Evolutionary conservation across 1,284 basidiomycete species (phyloP).

Genomic region (Trametes versicolor): DNA sequence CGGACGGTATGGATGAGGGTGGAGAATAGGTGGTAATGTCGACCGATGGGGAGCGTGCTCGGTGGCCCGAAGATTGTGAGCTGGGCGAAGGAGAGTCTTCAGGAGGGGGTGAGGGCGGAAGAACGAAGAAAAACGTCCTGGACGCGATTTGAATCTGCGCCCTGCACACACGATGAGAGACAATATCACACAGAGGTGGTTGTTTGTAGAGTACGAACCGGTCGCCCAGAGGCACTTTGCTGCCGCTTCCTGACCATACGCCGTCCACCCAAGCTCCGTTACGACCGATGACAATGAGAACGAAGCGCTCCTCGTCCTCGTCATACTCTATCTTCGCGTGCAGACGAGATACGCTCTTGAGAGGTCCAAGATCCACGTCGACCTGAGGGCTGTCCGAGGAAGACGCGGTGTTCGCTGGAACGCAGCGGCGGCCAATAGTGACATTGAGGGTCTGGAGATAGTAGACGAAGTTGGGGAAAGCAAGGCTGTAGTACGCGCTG

Average conservation of each 20-base stretch:
- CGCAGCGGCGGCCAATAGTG: constrained; percentile 64
- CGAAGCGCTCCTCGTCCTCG: constrained; percentile 87
- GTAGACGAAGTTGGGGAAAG: constrained; percentile 88
- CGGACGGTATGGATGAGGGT: constrained; percentile 79
- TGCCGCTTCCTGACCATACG: constrained; percentile 91
- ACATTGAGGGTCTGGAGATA: constrained; percentile 70
- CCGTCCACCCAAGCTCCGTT: constrained; percentile 99
- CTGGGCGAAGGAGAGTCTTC: constrained; percentile 82
- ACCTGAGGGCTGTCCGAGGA: constrained; percentile 62
- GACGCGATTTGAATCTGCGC: constrained; percentile 99
- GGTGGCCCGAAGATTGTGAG: constrained; percentile 66
- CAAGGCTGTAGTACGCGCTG: constrained; percentile 92
- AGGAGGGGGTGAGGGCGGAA: constrained; percentile 79
- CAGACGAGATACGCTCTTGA: constrained; percentile 96
- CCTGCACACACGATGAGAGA: constrained; percentile 53
- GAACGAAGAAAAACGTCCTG: constrained; percentile 95
- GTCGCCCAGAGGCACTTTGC: constrained; percentile 83
- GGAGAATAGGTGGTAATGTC: constrained; percentile 85
- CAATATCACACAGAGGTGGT: constrained; percentile 12
- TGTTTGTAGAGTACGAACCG: constrained; percentile 61
- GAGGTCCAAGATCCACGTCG: constrained; percentile 96
- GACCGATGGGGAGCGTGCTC: constrained; percentile 68
- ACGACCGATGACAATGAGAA: constrained; percentile 90
- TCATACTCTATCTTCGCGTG: constrained; percentile 97
- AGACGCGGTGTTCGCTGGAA: constrained; percentile 50